phyloP scores from a whole-genome alignment of 1,284 basidiomycete genomes.

The Pyrrhoderma lamaoense region DNA sequence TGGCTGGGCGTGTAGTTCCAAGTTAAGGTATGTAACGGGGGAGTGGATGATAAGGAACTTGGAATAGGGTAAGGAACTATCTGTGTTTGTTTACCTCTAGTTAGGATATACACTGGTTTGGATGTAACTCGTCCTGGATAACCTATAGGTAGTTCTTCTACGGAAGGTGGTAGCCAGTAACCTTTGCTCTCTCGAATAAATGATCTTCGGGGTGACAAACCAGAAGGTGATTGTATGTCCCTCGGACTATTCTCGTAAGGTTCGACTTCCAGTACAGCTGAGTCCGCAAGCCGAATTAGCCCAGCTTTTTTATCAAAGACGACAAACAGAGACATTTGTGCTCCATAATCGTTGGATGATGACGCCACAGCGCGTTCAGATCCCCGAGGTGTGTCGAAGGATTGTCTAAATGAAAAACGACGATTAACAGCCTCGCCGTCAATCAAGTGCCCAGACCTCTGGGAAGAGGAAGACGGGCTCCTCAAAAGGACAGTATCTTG shows the following conservation, averaged over 20 bases:
- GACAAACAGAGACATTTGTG: slow-evolving; percentile 68
- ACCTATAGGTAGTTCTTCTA: slow-evolving; percentile 12
- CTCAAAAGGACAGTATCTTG: slow-evolving; percentile 40
- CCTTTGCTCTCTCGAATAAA: slow-evolving; percentile 19
- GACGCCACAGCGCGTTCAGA: slow-evolving; percentile 11
- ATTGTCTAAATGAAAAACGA: slow-evolving; percentile 14
- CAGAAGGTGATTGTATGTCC: slow-evolving; percentile 16
- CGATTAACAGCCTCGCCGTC: slow-evolving; percentile 4
- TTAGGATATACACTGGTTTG: slow-evolving; percentile 52
- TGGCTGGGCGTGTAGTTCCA: slow-evolving; percentile 56
- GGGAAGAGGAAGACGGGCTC: slow-evolving; percentile 30
- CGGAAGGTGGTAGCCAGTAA: slow-evolving; percentile 17
- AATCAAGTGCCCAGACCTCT: slow-evolving; percentile 6
- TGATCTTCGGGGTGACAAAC: slow-evolving; percentile 19
- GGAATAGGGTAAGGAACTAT: slow-evolving; percentile 62
- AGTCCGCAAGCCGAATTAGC: slow-evolving; percentile 68
- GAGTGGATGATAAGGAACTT: slow-evolving; percentile 35
- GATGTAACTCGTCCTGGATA: slow-evolving; percentile 21
- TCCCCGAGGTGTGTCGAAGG: slow-evolving; percentile 11
- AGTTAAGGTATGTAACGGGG: slow-evolving; percentile 45
- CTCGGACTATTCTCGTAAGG: slow-evolving; percentile 43
- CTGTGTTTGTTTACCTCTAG: slow-evolving; percentile 61
- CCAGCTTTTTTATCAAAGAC: slow-evolving; percentile 78
- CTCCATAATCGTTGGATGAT: slow-evolving; percentile 41
- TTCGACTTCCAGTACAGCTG: slow-evolving; percentile 70